Base-by-base conservation (phyloP, 148 eudicot species). In the Chenopodium quinoa region DNA sequence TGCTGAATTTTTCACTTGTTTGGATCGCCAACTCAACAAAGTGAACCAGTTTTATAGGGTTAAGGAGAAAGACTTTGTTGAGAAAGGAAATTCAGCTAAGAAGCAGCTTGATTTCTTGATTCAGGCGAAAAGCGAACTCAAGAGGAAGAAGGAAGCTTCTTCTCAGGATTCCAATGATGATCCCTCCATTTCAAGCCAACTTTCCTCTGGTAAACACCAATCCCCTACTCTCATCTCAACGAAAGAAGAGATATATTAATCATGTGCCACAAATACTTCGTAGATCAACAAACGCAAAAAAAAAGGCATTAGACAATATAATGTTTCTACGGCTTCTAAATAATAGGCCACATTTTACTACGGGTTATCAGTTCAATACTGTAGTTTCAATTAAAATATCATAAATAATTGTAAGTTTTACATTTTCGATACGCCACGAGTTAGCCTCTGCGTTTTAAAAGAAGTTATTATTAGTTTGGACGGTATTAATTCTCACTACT, bases 1-100 rank as follows among this genome's bases (percentile, higher is more conserved):
- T 9, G 78, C 31, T 29, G 98, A 94, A 79, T 97, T 97, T 25
- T 94, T 97, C 63, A 71, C 95, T 0, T 85, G 88, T 71, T 85
- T 94, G 82, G 99, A 97, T 82, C 90, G 70, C 16, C 98, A 97
- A 67, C 97, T 97, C 75, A 92, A 97, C 86, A 97, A 97, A 79
- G 99, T 94, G 91, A 97, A 97, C 71, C 91, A 90, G 47, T 97
- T 97, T 76, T 94, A 87, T 62, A 84, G 71, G 79, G 82, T 75
- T 46, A 97, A 94, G 85, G 99, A 97, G 86, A 88, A 81, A 12
- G 99, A 92, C 88, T 92, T 94, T 75, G 79, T 92, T 9, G 98
- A 94, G 79, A 90, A 97, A 70, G 97, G 98, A 23, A 93, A 91
- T 22, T 86, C 87, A 22, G 85, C 91, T 83, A 87, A 82, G 88